Base-by-base conservation (phyloP, 306 rosid genomes). In the Morella rubra region DNA sequence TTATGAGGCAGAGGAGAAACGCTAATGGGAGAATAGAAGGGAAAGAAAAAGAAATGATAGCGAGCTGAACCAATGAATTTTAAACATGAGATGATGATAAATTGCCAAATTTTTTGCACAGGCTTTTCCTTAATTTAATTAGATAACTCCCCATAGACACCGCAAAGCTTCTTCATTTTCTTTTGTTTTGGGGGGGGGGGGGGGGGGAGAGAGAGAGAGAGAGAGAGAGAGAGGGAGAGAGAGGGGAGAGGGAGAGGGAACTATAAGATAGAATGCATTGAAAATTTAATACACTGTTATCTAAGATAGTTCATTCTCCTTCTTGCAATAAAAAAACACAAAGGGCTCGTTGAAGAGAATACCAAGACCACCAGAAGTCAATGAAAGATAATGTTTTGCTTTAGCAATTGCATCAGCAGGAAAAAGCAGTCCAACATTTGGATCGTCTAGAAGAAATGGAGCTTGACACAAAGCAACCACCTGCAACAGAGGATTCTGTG, bases 391-490 rank as follows among this genome's bases (percentile, higher is more conserved):
- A 69, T 92, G 96, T 77, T 89, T 92, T 60, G 99, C 98, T 85
- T 84, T 89, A 71, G 97, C 96, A 81, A 96, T 92, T 79, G 99
- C 99, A 89, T 96, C 99, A 54, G 99, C 99, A 46, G 99, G 99
- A 82, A 96, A 92, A 53, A 96, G 18, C 82, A 96, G 83, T 62
- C 98, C 99, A 18, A 92, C 97, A 77, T 92, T 92, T 61, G 97
- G 97, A 84, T 96, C 98, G 77, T 92, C 96, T 20, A 96, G 91
- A 37, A 96, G 90, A 84, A 96, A 96, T 19, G 99, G 99, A 82
- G 99, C 99, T 83, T 96, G 99, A 85, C 99, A 96, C 84, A 96
- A 80, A 76, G 99, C 99, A 77, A 96, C 93, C 82, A 96, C 99
- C 99, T 96, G 81, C 81, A 77, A 53, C 76, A 73, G 61, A 64